These are phyloP conservation scores for Astrothelium subdiscretum DNA, from an alignment of 495 filamentous ascomycete species.

Conservation along the genomic window DNA sequence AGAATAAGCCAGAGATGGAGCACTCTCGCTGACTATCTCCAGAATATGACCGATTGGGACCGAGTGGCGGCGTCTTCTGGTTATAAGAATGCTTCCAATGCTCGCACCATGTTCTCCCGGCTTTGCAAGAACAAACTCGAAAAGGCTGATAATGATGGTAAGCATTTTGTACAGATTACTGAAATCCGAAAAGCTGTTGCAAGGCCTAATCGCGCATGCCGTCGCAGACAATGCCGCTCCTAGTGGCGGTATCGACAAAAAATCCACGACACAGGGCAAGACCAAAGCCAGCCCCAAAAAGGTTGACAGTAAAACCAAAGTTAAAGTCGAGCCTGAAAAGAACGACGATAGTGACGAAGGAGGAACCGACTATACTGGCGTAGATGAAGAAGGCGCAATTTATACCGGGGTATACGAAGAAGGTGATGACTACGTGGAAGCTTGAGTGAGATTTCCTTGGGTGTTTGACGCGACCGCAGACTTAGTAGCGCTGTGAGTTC, in stretches of 20 bases:
- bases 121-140: neutral
- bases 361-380: neutral
- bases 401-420: too few species aligned
- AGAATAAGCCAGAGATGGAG: neutral
- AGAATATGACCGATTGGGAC: neutral
- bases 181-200: too few species aligned
- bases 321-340: neutral
- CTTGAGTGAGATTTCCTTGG: too few species aligned
- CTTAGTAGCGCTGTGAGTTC: neutral
- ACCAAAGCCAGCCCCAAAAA: neutral
- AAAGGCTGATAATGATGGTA: neutral
- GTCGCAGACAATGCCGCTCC: neutral
- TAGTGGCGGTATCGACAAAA: neutral
- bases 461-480: too few species aligned
- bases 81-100: neutral
- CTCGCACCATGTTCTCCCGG: neutral
- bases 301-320: neutral
- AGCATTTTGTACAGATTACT: neutral
- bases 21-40: neutral
- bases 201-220: neutral
- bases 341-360: neutral
- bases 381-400: neutral
- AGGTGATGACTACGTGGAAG: too few species aligned
- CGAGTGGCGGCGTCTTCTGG: neutral
- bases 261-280: neutral